Percentiles rank a stretch among this genome's conserved stretches.
Conservation (phyloP, 371 early-diverging fungal genomes). For the Mortierella sp. region DNA sequence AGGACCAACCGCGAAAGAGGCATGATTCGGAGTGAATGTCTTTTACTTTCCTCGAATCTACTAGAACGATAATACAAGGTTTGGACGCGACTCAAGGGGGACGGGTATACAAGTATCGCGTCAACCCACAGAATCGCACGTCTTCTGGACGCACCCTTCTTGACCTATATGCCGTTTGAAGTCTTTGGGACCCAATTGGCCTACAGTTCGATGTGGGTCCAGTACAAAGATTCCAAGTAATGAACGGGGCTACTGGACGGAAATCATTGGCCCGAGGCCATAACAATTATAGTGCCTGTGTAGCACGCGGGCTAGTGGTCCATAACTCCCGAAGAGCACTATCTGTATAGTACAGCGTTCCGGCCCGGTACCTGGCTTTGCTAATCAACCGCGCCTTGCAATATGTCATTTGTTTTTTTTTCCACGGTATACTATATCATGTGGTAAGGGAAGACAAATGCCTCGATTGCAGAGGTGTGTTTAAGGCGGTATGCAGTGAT, state of each 20-base stretch:
- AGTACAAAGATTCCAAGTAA: too few relatives aligned
- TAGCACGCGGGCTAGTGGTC: not conserved
- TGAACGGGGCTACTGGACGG: not conserved
- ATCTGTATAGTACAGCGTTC: not conserved
- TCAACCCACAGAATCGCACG: not conserved
- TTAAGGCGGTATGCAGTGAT: too few relatives aligned
- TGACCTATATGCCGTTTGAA: too few relatives aligned
- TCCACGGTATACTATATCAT: not conserved
- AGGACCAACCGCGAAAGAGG: not conserved
- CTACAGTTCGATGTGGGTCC: too few relatives aligned
- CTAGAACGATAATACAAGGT: too few relatives aligned
- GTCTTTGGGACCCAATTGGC: too few relatives aligned
- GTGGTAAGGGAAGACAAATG: not conserved
- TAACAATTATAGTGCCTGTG: not conserved
- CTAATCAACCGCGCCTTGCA: not conserved
- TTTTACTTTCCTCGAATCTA: too few relatives aligned
- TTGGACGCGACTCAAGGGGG: not conserved
- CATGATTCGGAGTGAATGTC: not conserved
- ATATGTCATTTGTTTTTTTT: too few relatives aligned
- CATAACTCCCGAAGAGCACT: not conserved
- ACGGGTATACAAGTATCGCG: not conserved
- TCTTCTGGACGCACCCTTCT: too few relatives aligned
- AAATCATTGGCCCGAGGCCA: not conserved
- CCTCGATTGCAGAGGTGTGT: too few relatives aligned
- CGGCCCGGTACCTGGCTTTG: not conserved